Evolutionary conservation across 495 filamentous ascomycete species (phyloP).

Genomic region (Hypoxylon intermedium): DNA sequence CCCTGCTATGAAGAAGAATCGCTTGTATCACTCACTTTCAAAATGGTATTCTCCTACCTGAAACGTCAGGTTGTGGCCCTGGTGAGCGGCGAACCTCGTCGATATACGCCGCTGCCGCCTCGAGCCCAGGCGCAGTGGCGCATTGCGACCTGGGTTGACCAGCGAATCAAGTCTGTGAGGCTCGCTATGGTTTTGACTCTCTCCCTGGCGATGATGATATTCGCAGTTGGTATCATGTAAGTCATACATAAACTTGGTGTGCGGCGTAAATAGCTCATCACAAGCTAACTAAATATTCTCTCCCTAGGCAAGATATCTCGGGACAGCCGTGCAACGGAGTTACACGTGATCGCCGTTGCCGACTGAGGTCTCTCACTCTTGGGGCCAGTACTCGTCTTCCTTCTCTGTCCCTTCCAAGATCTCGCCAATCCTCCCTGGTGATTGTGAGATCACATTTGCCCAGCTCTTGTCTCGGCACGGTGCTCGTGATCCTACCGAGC

Average conservation of each 20-base stretch:
- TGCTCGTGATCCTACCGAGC: constrained; percentile 75
- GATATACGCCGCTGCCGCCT: constrained; percentile 38
- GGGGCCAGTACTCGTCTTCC: constrained; percentile 89
- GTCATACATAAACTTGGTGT: not conserved
- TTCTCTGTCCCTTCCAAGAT: constrained; percentile 73
- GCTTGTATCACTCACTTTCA: constrained; percentile 14
- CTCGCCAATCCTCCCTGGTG: constrained; percentile 60
- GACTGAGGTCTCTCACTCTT: constrained; percentile 66
- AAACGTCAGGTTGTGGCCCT: constrained; percentile 29
- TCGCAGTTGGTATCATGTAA: constrained; percentile 27
- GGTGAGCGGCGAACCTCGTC: constrained; percentile 20
- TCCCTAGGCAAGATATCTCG: constrained; percentile 30
- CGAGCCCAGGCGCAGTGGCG: constrained; percentile 4
- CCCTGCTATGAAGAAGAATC: constrained; percentile 35
- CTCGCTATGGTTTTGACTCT: constrained; percentile 13
- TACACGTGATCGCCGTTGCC: constrained; percentile 65
- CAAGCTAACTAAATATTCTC: constrained; percentile 11
- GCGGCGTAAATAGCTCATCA: constrained; percentile 31
- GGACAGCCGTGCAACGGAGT: constrained; percentile 63
- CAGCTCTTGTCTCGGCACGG: constrained; percentile 84
- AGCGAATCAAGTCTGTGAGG: constrained; percentile 1
- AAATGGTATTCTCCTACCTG: constrained; percentile 37
- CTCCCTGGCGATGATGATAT: constrained; percentile 15
- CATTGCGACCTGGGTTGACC: constrained; percentile 9
- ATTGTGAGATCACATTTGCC: constrained; percentile 76